Evolutionary conservation across 2,329 filamentous ascomycete genomes (phyloP).

Genomic region (Scedosporium dehoogii): DNA sequence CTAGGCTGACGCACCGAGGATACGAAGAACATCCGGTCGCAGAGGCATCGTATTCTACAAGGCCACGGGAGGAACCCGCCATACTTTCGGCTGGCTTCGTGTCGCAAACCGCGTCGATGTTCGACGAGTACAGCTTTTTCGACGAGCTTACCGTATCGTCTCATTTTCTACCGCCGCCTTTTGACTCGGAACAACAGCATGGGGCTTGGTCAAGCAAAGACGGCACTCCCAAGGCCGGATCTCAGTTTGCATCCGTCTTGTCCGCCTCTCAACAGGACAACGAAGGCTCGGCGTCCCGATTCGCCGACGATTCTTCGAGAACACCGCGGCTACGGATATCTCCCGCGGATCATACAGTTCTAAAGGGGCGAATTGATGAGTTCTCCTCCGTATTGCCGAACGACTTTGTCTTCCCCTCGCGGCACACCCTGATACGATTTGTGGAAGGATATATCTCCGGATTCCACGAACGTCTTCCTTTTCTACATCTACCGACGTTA

Average conservation of each 20-base stretch:
- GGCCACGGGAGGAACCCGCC: constrained; percentile 1
- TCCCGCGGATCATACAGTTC: constrained; percentile 41
- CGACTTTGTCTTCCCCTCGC: constrained; percentile 59
- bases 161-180: constrained; percentile 44
- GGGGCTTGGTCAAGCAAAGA: constrained; percentile 35
- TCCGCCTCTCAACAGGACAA: constrained; percentile 44
- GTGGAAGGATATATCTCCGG: constrained; percentile 61
- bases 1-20: constrained; percentile 33
- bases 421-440: constrained; percentile 58
- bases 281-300: constrained; percentile 19
- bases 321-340: constrained; percentile 38
- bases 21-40: constrained; percentile 34
- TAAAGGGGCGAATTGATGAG: constrained; percentile 49
- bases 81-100: constrained; percentile 16
- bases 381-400: constrained; percentile 50
- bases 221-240: constrained; percentile 36
- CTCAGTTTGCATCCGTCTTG: constrained; percentile 44
- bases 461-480: constrained; percentile 47
- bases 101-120: constrained; percentile 25
- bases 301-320: constrained; percentile 21
- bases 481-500: constrained; percentile 60
- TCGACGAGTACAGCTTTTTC: constrained; percentile 51
- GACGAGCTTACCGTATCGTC: constrained; percentile 46
- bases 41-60: constrained; percentile 24
- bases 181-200: constrained; percentile 43